Evolutionary conservation across 148 eudicot species (phyloP), one percentile per base, ranked within the genome.

Genomic region (Diospyros kaki): DNA sequence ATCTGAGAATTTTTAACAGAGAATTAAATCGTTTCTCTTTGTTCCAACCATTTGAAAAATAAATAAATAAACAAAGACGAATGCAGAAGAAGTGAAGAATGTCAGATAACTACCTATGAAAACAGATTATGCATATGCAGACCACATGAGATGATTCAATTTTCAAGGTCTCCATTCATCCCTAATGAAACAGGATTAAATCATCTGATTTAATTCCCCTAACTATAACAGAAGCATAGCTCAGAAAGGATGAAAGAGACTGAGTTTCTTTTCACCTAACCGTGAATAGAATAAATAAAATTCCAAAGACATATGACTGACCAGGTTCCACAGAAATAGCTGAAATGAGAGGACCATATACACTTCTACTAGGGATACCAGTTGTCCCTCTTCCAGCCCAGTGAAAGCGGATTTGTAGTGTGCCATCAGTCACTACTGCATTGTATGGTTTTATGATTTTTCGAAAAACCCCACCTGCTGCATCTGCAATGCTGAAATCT

Each of bases 331-430:
- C 81, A 42, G 83, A 79, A 58, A 84, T 84, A 58, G 87, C 84
- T 8, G 84, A 81, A 75, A 84, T 70, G 2, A 81, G 74, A 76
- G 87, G 84, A 55, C 87, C 87, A 66, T 81, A 84, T 6, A 73
- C 78, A 11, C 81, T 82, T 65, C 77, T 69, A 11, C 0, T 0
- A 28, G 87, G 87, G 41, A 81, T 51, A 58, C 67, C 66, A 43
- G 41, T 74, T 67, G 82, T 84, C 69, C 87, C 86, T 78, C 74
- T 84, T 62, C 86, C 84, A 46, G 86, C 86, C 83, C 84, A 80
- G 50, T 75, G 63, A 9, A 84, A 78, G 63, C 84, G 80, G 60
- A 84, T 78, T 59, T 80, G 79, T 54, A 80, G 52, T 1, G 77
- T 75, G 64, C 41, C 58, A 58, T 73, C 63, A 38, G 54, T 51